Evolutionary conservation across 768 basidiomycete species (phyloP).

Genomic region (Pleurotus ostreatus): DNA sequence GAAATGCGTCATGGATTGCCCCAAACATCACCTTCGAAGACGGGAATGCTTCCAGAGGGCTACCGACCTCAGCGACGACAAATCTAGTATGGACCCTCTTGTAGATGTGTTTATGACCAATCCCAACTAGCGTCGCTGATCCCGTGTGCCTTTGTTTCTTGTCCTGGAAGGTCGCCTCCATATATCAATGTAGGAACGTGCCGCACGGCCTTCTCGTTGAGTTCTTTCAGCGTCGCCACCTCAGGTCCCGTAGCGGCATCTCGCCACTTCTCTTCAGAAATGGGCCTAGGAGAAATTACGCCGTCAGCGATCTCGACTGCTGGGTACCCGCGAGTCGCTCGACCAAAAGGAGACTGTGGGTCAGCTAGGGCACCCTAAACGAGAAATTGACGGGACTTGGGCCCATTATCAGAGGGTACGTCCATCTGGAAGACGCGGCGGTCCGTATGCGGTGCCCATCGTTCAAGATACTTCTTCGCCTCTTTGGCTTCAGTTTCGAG

Average conservation of each 20-base stretch:
- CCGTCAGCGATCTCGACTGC: slow-evolving; percentile 11
- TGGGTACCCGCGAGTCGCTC: slow-evolving; percentile 15
- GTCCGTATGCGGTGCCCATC: background rate
- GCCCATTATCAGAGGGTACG: background rate
- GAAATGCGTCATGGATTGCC: background rate
- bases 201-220: slow-evolving; percentile 9
- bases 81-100: background rate
- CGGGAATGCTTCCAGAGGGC: background rate
- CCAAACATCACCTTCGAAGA: background rate
- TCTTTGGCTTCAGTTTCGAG: background rate
- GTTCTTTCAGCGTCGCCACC: slow-evolving; percentile 11
- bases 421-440: background rate
- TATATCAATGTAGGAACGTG: slow-evolving; percentile 22
- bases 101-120: background rate
- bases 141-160: background rate
- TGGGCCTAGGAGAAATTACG: background rate
- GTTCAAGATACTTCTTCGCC: background rate
- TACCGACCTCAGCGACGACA: background rate
- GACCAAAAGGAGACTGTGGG: slow-evolving; percentile 11
- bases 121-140: background rate
- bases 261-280: slow-evolving; percentile 27
- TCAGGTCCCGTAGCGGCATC: background rate
- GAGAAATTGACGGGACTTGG: background rate
- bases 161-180: slow-evolving; percentile 24
- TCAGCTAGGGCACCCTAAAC: background rate